phyloP scores from a whole-genome alignment of 495 filamentous ascomycete genomes.

The Pseudoneurospora amorphoporcata region DNA sequence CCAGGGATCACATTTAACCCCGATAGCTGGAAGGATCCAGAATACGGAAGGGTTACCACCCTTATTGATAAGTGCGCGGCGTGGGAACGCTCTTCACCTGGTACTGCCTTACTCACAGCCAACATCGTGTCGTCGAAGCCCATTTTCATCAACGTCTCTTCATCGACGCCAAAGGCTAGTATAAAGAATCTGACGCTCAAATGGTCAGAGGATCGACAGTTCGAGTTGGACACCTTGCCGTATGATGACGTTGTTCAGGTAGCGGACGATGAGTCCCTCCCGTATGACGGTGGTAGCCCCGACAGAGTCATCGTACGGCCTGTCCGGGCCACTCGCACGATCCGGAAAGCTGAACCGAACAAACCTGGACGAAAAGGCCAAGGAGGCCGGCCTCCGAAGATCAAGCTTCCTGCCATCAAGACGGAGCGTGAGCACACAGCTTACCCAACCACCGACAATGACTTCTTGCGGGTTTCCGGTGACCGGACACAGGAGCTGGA shows the following conservation, averaged over 20 bases:
- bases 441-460: constrained; percentile 25
- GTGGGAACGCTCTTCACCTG: constrained; percentile 31
- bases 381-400: constrained; percentile 14
- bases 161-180: constrained; percentile 10
- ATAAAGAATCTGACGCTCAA: constrained; percentile 15
- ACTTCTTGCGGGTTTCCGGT: constrained; percentile 23
- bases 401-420: constrained; percentile 25
- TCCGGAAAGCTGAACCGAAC: neutral
- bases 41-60: constrained; percentile 27
- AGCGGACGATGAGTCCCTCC: constrained; percentile 6
- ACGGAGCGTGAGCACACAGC: constrained; percentile 29
- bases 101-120: constrained; percentile 15
- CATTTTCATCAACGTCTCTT: constrained; percentile 26
- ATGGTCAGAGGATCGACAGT: constrained; percentile 27
- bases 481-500: constrained; percentile 23
- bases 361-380: neutral
- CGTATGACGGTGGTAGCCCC: neutral
- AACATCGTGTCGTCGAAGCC: constrained; percentile 20
- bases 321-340: neutral
- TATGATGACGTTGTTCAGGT: constrained; percentile 26
- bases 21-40: constrained; percentile 24
- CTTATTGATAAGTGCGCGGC: constrained; percentile 24
- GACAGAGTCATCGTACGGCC: neutral
- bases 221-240: constrained; percentile 32
- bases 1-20: constrained; percentile 5